These are phyloP conservation scores for Moesziomyces sp. DNA, from an alignment of 1,284 basidiomycete species.

Conservation along the genomic window DNA sequence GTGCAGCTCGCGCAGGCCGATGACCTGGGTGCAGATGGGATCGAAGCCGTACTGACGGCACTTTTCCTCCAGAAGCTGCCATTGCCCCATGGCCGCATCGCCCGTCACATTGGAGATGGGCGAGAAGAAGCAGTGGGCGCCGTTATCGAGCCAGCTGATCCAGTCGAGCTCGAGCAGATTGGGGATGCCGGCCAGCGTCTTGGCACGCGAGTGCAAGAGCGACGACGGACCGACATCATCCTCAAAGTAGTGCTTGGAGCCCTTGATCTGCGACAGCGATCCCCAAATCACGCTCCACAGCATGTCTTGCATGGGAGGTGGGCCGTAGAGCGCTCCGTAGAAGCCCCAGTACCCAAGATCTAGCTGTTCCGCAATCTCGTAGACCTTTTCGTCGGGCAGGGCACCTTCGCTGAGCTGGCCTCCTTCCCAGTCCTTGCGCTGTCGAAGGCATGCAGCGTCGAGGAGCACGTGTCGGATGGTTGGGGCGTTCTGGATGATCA, in stretches of 20 bases:
- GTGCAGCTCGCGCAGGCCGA: constrained; percentile 47
- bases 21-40: constrained; percentile 40
- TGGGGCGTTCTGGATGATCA: constrained; percentile 46
- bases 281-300: constrained; percentile 43
- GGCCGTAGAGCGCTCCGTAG: constrained; percentile 56
- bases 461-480: constrained; percentile 42
- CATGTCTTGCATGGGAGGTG: constrained; percentile 23
- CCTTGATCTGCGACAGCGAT: constrained; percentile 42
- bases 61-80: constrained; percentile 29
- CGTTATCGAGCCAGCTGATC: constrained; percentile 50
- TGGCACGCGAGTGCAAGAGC: constrained; percentile 49
- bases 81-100: constrained; percentile 28
- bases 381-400: constrained; percentile 8
- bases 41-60: constrained; percentile 50
- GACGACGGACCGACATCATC: constrained; percentile 17
- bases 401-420: constrained; percentile 6
- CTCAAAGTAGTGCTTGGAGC: constrained; percentile 34
- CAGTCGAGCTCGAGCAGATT: constrained; percentile 50
- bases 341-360: constrained; percentile 39
- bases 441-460: constrained; percentile 38
- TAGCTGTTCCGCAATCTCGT: constrained; percentile 13
- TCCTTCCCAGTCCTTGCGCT: constrained; percentile 30
- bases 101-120: constrained; percentile 49
- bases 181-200: constrained; percentile 53
- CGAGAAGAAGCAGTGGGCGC: constrained; percentile 50